These are phyloP conservation scores for Tetrahymena borealis DNA, from an alignment of 73 alveolate species.

Conservation along the genomic window DNA sequence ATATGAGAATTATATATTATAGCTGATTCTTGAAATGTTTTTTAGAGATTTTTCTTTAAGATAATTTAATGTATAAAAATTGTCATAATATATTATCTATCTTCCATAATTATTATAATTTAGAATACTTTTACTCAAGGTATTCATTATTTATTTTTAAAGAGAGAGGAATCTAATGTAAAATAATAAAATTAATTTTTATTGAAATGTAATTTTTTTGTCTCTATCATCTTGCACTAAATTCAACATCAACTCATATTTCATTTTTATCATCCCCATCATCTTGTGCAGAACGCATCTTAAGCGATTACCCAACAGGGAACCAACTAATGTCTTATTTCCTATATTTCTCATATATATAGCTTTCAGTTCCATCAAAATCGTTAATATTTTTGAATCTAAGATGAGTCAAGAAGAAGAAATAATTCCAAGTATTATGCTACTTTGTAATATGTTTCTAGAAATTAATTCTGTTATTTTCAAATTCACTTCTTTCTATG, in stretches of 20 bases:
- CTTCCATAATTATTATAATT: too few species aligned
- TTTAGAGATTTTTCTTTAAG: too few species aligned
- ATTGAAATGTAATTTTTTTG: too few species aligned
- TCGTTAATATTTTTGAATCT: conserved; percentile 75
- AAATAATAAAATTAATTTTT: too few species aligned
- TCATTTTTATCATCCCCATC: not conserved
- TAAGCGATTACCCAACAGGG: conserved; percentile 56
- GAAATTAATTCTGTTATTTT: conserved; percentile 59
- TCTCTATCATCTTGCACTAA: too few species aligned
- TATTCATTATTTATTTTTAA: too few species aligned
- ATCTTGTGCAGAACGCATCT: not conserved
- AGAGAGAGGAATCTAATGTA: too few species aligned
- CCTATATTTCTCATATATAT: conserved; percentile 70
- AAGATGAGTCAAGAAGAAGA: conserved; percentile 69
- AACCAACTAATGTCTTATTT: conserved; percentile 83
- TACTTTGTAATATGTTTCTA: conserved; percentile 64
- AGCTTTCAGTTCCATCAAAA: conserved; percentile 84
- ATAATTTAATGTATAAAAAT: too few species aligned
- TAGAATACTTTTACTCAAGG: too few species aligned
- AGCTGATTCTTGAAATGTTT: too few species aligned
- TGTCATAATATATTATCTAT: too few species aligned
- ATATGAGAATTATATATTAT: too few species aligned
- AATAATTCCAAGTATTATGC: conserved; percentile 78
- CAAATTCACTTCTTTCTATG: conserved; percentile 42
- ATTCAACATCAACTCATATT: not conserved